These are phyloP conservation scores for Chalciporus sphaerocephalus DNA, from an alignment of 768 basidiomycete species.

Conservation along the genomic window DNA sequence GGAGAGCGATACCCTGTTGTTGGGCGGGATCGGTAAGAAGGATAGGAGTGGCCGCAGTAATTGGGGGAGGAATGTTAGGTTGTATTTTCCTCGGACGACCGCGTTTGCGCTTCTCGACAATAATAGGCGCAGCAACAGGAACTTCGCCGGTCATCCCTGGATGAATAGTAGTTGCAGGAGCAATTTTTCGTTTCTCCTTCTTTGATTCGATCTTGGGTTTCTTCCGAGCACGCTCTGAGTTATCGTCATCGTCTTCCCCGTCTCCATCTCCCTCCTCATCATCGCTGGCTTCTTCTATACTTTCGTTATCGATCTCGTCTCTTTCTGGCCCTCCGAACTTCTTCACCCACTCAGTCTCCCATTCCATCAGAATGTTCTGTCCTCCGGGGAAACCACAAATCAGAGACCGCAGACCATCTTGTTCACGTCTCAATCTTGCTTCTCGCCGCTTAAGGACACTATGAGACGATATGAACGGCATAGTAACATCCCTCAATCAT, in stretches of 20 bases:
- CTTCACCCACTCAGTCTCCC: conserved; percentile 72
- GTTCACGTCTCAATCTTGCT: conserved; percentile 63
- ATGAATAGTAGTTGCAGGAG: conserved; percentile 25
- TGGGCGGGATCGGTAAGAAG: conserved; percentile 14
- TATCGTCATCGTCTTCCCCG: conserved; percentile 35
- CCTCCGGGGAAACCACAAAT: conserved; percentile 72
- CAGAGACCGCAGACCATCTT: conserved; percentile 67
- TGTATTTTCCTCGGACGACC: conserved; percentile 76
- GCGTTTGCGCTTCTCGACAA: conserved; percentile 77
- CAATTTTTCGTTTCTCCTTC: conserved; percentile 40
- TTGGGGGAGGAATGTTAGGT: conserved; percentile 39
- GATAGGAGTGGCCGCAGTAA: conserved; percentile 24
- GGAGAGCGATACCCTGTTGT: conserved; percentile 11
- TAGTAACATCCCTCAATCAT: not conserved
- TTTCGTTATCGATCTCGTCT: conserved; percentile 55
- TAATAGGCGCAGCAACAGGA: conserved; percentile 29
- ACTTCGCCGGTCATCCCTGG: conserved; percentile 18
- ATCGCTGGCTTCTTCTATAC: conserved; percentile 39
- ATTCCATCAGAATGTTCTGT: conserved; percentile 61
- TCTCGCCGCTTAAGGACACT: conserved; percentile 82
- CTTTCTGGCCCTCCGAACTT: conserved; percentile 76
- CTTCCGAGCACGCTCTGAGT: conserved; percentile 55
- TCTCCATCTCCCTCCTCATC: conserved; percentile 45
- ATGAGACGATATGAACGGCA: conserved; percentile 6
- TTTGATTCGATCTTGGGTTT: conserved; percentile 49